Percentiles rank a stretch among this genome's conserved stretches.
Conservation (phyloP, 73 alveolate species). For the Paramecium octaurelia region DNA sequence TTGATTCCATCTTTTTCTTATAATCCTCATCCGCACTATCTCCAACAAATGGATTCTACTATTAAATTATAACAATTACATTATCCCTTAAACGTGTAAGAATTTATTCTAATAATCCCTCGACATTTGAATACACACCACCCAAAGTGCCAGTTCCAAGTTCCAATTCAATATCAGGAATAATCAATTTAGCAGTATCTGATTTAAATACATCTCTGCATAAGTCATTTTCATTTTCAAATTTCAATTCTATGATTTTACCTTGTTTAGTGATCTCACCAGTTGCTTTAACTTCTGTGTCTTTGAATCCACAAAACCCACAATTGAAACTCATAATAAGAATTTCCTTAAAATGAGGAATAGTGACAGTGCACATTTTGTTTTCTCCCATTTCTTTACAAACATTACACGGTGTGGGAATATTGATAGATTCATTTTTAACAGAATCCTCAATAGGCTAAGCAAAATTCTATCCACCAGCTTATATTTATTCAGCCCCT, state of each 20-base stretch:
- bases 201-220: slow-evolving; percentile 94
- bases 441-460: slow-evolving; percentile 65
- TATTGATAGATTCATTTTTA: slow-evolving; percentile 64
- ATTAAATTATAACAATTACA: neutral
- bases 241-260: slow-evolving; percentile 27
- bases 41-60: slow-evolving; percentile 81
- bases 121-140: slow-evolving; percentile 92
- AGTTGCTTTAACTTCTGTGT: slow-evolving; percentile 93
- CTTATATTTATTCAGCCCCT: slow-evolving; percentile 58
- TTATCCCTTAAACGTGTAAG: slow-evolving; percentile 3
- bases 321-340: slow-evolving; percentile 95
- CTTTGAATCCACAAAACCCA: slow-evolving; percentile 90
- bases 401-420: slow-evolving; percentile 70
- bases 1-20: slow-evolving; percentile 64
- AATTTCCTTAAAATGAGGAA: slow-evolving; percentile 96
- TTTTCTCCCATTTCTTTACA: slow-evolving; percentile 70
- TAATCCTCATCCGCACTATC: slow-evolving; percentile 65
- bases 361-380: slow-evolving; percentile 86
- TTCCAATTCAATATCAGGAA: slow-evolving; percentile 96
- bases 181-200: slow-evolving; percentile 81
- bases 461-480: slow-evolving; percentile 61
- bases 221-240: slow-evolving; percentile 76
- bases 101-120: slow-evolving; percentile 84
- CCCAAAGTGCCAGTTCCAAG: slow-evolving; percentile 88
- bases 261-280: slow-evolving; percentile 74